Evolutionary conservation across 805 yeast species (phyloP).

Genomic region (Peterozyma toletana): DNA sequence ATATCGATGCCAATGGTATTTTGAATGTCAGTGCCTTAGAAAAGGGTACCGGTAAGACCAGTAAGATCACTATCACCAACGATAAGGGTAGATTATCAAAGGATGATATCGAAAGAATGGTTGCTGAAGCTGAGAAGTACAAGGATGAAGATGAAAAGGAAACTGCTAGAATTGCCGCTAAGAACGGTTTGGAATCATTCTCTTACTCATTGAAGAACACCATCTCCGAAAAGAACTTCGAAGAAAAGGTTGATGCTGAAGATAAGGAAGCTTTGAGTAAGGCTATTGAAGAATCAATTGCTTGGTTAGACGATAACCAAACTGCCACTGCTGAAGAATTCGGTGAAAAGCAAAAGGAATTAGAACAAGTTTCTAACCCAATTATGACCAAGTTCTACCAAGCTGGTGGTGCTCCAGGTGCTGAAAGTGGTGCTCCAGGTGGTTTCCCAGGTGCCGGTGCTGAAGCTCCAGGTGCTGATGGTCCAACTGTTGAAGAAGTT

Average conservation of each 20-base stretch:
- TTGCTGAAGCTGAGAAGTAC: conserved; percentile 94
- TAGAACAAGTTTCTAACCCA: conserved; percentile 93
- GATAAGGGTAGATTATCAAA: conserved; percentile 97
- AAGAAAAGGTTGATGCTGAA: conserved; percentile 58
- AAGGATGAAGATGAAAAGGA: conserved; percentile 96
- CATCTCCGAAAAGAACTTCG: conserved; percentile 64
- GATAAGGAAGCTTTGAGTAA: conserved; percentile 53
- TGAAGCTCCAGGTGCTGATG: conserved; percentile 42
- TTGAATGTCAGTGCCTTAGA: conserved; percentile 93
- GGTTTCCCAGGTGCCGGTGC: conserved; percentile 57
- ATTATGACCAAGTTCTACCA: conserved; percentile 96
- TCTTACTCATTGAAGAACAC: conserved; percentile 89
- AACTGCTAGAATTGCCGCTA: conserved; percentile 86
- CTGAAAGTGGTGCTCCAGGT: conserved; percentile 52
- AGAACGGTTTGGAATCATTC: conserved; percentile 93
- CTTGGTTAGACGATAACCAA: conserved; percentile 91
- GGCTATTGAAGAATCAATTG: conserved; percentile 79
- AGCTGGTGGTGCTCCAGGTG: conserved; percentile 81
- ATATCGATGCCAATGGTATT: conserved; percentile 96
- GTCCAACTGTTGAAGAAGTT: conserved; percentile 61
- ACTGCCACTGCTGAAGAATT: conserved; percentile 91
- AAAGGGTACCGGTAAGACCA: conserved; percentile 97
- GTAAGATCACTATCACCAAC: conserved; percentile 95
- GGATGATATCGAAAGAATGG: conserved; percentile 98
- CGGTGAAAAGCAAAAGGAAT: conserved; percentile 89